Evolutionary conservation across 768 basidiomycete genomes (phyloP), one percentile per base, ranked within the genome.

Genomic region (Boletus reticuloceps): DNA sequence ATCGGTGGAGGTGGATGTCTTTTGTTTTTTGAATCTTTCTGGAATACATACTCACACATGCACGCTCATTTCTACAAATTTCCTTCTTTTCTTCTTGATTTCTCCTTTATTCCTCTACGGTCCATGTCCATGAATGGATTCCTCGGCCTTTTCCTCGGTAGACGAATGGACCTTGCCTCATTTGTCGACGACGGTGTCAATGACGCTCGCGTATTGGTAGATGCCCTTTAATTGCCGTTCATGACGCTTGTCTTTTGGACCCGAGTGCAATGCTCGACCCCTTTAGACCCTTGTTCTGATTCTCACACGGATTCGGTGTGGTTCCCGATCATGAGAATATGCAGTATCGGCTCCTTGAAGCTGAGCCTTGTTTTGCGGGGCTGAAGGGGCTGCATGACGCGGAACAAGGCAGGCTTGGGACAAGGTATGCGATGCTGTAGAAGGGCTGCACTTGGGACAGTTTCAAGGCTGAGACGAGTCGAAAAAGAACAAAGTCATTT

Each of bases 1-100:
- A n/a, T n/a, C n/a, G n/a, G n/a, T n/a, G n/a, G n/a, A 20, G 20
- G 20, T 20, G 20, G 58, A 64, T 44, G 49, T 48, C 48, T 43
- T 50, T n/a, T n/a, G n/a, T n/a, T 29, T 13, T 36, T 51, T 51
- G 54, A 20, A 58, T 66, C 49, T 63, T 50, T 59, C 38, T 41
- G 64, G 62, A 69, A 69, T 65, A 65, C 67, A 60, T 62, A 60
- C 63, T 51, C 53, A 62, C 50, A 51, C 63, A 60, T 62, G 53
- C 65, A 67, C 69, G 43, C 51, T 72, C 71, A 55, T 65, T 71
- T 50, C 51, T 72, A 64, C 40, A 47, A 50, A 27, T 39, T 25
- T 29, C 22, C 20, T 38, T 12, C 4, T 36, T 38, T 54, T 29
- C 8, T 37, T 50, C 55, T 57, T 48, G 10, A 32, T 46, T 43